Percentiles rank a stretch among this genome's conserved stretches.
Conservation (phyloP, 352 stramenopile genomes). For the Globisporangium sylvaticum region DNA sequence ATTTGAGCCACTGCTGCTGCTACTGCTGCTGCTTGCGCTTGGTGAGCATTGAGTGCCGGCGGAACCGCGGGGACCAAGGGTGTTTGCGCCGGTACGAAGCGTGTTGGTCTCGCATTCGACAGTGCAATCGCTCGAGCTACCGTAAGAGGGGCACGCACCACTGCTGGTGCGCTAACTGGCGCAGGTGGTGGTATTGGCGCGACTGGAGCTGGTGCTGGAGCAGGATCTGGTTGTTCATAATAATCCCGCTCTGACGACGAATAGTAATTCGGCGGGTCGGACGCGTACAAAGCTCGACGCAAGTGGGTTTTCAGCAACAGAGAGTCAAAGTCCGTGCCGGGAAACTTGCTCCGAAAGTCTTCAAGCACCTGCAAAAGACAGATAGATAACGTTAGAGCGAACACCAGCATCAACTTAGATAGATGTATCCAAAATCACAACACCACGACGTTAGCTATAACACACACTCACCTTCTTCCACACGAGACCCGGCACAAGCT, state of each 20-base stretch:
- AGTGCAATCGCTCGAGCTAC: background rate
- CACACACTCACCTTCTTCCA: background rate
- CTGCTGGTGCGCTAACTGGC: background rate
- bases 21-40: background rate
- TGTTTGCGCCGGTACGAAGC: background rate
- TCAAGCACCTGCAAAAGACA: background rate
- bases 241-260: background rate
- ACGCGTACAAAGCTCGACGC: background rate
- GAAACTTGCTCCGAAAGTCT: background rate
- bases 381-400: background rate
- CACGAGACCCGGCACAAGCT: background rate
- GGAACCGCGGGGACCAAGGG: background rate
- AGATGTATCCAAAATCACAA: background rate
- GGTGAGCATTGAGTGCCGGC: background rate
- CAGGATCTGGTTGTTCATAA: background rate
- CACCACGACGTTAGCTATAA: background rate
- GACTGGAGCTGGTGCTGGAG: background rate
- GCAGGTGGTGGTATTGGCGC: background rate
- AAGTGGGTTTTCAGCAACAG: background rate
- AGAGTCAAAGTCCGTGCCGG: background rate
- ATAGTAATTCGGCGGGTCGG: background rate
- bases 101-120: background rate
- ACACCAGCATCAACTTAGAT: background rate
- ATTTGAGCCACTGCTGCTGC: background rate
- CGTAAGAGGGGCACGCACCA: background rate